Evolutionary conservation across 192 early-diverging fungal species (phyloP), one percentile per base, ranked within the genome.

Genomic region (Diversispora epigaea): DNA sequence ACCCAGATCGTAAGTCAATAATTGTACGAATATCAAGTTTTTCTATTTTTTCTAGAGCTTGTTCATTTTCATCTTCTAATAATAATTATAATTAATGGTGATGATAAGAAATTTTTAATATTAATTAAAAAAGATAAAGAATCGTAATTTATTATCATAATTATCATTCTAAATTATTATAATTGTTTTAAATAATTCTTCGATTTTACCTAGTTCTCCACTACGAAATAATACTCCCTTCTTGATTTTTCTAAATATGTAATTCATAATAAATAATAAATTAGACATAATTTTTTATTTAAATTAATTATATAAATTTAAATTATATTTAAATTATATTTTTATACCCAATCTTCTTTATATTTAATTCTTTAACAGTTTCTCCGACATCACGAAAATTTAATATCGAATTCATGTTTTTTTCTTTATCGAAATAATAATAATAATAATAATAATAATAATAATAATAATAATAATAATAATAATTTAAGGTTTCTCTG

Each of bases 1-100:
- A 77, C 77, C 77, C 46, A 2, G 70, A 52, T 71, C 77, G 22
- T 8, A 77, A 66, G 41, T 77, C 77, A 25, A 77, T 19, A 15
- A 77, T 73, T 6, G 77, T 77, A 19, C 50, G 70, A 12, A 77
- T 77, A 45, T 73, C 19, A 22, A 22, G 21, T n/a, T 45, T 41
- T n/a, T 50, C n/a, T 45, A 68, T n/a, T 25, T 50, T 11, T 49
- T 68, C 6, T 7, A 50, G 10, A 49, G 47, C 66, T n/a, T 45
- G 5, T 45, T 45, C 6, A 10, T 44, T 45, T 49, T 19, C 6
- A 10, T 68, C 21, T 32, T 49, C 66, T 68, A 14, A 44, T 61
- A 21, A 5, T 15, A 10, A 4, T 17, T 4, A 14, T 14, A 54
- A 54, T 54, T 11, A 54, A 54, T 52, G 4, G 17, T 15, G 0